Base-by-base conservation (phyloP, 2,329 filamentous ascomycete species). In the Arthrobotrys entomopaga region DNA sequence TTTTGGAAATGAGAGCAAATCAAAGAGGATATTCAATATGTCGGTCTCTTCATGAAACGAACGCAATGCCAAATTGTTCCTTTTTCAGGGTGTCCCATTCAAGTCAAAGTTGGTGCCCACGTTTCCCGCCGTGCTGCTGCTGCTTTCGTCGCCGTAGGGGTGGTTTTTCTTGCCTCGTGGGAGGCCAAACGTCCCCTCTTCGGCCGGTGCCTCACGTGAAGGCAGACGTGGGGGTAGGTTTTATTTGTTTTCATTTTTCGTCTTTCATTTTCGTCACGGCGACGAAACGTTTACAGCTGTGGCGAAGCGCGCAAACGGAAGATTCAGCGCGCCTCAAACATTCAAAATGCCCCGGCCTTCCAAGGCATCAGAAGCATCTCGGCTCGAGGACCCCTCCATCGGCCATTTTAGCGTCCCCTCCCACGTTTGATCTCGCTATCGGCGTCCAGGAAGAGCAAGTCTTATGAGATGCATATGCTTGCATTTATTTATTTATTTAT, bases 291-390 rank as follows among this genome's bases (percentile, higher is more conserved):
- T n/a, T n/a, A n/a, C 2, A 38, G 3, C 1, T 16, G 29, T 56
- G 50, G 50, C 24, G 13, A 42, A 56, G 29, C 16, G 42, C 42
- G 42, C 42, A 46, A 46, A 7, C 34, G 7, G 16, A 19, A 1
- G 16, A 46, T 46, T n/a, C n/a, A 46, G 16, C 34, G 42, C 56
- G 56, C 56, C 56, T 59, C 56, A 34, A 34, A 34, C 10, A 10
- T n/a, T n/a, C n/a, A n/a, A n/a, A n/a, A n/a, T n/a, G n/a, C n/a
- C n/a, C 29, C 29, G 29, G 29, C 29, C 29, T 34, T 34, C 10
- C 29, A 48, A 59, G 56, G 56, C 56, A 59, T 59, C 56, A 61
- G 19, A 50, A 24, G 24, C 50, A 61, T 61, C 16, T 59, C 56
- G 56, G 56, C 13, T 59, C 56, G 56, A 59, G 19, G 29, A 43